Conservation (phyloP, 176 grass and related monocot genomes). For the Carex pumila region DNA sequence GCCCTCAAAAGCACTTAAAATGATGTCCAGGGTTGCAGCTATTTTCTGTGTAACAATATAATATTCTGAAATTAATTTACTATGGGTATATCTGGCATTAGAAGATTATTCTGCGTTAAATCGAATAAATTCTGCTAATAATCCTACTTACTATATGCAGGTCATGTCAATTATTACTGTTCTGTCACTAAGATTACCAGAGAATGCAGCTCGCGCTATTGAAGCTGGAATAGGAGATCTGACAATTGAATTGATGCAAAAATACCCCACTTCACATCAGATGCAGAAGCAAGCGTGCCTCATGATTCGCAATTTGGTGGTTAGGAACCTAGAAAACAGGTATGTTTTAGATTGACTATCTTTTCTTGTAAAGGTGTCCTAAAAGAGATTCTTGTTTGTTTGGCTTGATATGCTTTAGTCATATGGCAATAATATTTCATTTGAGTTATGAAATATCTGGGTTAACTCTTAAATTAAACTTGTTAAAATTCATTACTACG, state of each 20-base stretch:
- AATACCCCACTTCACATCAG: conserved; percentile 47
- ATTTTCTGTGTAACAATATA: not conserved
- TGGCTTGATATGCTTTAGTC: not conserved
- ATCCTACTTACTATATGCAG: conserved; percentile 29
- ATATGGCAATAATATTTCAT: not conserved
- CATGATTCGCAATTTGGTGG: conserved; percentile 96
- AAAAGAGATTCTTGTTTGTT: not conserved
- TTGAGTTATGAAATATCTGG: not conserved
- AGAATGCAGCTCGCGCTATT: conserved; percentile 69
- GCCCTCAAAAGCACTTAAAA: not conserved
- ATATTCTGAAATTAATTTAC: not conserved
- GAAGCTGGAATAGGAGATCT: conserved; percentile 54
- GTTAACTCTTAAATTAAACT: not conserved
- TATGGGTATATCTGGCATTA: not conserved
- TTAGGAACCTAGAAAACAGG: conserved; percentile 89
- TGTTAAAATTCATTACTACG: not conserved
- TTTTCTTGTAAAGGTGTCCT: not conserved
- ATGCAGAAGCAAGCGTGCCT: conserved; percentile 90
- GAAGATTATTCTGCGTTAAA: not conserved
- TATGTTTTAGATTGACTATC: conserved; percentile 12
- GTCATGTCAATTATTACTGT: conserved; percentile 72
- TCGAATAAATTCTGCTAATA: not conserved
- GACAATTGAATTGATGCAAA: conserved; percentile 63
- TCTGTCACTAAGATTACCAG: conserved; percentile 75
- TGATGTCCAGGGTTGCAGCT: not conserved